Percentiles rank a stretch among this genome's conserved stretches.
phyloP scores from a whole-genome alignment of 2,329 filamentous ascomycete genomes.

The Pochonia chlamydosporia region DNA sequence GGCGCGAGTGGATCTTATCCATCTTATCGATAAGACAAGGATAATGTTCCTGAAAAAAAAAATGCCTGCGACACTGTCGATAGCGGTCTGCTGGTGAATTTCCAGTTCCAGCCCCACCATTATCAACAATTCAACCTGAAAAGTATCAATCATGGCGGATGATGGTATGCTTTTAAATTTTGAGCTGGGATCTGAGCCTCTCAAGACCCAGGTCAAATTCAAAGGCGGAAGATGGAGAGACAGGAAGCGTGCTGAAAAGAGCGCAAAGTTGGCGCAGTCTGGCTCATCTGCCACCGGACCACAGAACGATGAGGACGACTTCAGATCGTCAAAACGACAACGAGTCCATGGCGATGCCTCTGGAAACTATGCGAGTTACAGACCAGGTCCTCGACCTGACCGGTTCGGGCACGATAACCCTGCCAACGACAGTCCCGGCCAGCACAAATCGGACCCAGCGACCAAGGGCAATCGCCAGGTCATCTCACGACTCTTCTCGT shows the following conservation, averaged over 20 bases:
- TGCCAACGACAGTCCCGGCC: constrained; percentile 9
- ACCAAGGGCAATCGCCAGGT: constrained; percentile 46
- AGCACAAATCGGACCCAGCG: constrained; percentile 13
- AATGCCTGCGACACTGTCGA: constrained; percentile 14
- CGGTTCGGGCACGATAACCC: constrained; percentile 9
- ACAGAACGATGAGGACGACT: constrained; percentile 20
- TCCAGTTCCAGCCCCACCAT: constrained; percentile 8
- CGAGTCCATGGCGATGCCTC: constrained; percentile 25
- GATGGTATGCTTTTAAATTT: constrained; percentile 96
- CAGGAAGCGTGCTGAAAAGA: constrained; percentile 60
- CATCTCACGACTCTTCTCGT: constrained; percentile 88
- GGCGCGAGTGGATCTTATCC: background rate
- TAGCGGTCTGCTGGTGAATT: background rate
- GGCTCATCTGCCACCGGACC: constrained; percentile 16
- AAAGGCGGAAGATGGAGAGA: constrained; percentile 94
- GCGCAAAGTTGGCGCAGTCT: constrained; percentile 21
- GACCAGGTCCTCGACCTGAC: background rate
- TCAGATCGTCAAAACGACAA: constrained; percentile 40
- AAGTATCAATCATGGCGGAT: constrained; percentile 64
- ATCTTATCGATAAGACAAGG: constrained; percentile 19
- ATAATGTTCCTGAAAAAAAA: constrained; percentile 12
- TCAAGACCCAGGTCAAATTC: constrained; percentile 60
- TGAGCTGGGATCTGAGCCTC: constrained; percentile 62
- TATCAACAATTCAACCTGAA: background rate
- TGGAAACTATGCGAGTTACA: constrained; percentile 4